These are phyloP conservation scores for Eutrema heterophyllum DNA, from an alignment of 345 rosid species.

Conservation along the genomic window DNA sequence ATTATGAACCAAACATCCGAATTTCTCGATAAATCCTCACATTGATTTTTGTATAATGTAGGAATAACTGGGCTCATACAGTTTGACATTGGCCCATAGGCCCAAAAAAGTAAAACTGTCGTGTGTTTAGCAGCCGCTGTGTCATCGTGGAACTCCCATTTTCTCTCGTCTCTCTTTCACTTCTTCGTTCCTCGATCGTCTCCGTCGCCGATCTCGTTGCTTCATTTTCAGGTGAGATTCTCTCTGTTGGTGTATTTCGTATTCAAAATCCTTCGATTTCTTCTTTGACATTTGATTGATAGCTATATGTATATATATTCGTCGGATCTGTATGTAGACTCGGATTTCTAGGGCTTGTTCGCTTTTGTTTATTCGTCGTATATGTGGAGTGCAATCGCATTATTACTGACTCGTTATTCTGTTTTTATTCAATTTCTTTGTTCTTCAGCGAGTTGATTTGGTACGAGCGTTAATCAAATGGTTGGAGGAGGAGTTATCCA, in stretches of 20 bases:
- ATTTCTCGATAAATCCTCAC: background rate
- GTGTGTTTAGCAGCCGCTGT: conserved; percentile 32
- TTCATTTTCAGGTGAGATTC: conserved; percentile 27
- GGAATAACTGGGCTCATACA: background rate
- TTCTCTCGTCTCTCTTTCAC: conserved; percentile 23
- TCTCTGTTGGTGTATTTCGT: background rate
- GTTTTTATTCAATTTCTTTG: background rate
- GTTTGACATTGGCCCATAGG: conserved; percentile 14
- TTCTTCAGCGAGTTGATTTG: conserved; percentile 31
- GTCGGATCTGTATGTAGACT: conserved; percentile 26
- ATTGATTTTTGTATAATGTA: background rate
- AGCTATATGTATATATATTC: background rate
- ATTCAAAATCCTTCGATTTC: background rate
- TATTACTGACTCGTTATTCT: background rate
- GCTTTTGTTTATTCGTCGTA: background rate
- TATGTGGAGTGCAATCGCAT: background rate
- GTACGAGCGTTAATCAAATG: conserved; percentile 52
- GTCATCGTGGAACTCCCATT: conserved; percentile 35
- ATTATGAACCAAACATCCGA: too few relatives aligned
- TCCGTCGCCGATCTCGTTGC: conserved; percentile 29
- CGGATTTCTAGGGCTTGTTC: conserved; percentile 22
- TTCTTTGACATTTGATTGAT: conserved; percentile 11
- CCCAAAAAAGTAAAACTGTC: conserved; percentile 10
- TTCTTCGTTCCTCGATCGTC: conserved; percentile 22
- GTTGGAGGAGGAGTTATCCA: conserved; percentile 90